Conservation (phyloP, 2,329 filamentous ascomycete genomes). For the Fusarium sp. region DNA sequence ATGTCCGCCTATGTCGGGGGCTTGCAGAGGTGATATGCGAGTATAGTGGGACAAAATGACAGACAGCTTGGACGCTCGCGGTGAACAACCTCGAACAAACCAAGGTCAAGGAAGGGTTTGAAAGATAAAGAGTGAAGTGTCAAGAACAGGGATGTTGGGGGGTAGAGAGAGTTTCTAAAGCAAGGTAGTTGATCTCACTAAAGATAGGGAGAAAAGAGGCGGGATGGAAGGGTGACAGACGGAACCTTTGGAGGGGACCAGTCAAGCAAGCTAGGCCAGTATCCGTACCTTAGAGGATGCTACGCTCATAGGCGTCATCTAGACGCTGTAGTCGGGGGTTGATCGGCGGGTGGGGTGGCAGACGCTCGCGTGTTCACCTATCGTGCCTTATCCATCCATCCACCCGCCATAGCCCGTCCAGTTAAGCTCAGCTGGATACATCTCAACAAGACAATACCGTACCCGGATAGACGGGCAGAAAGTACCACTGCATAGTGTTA, state of each 20-base stretch:
- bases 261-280: constrained; percentile 35
- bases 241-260: constrained; percentile 27
- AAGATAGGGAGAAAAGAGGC: constrained; percentile 35
- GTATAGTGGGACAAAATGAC: constrained; percentile 20
- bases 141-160: constrained; percentile 17
- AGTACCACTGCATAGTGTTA: constrained; percentile 10
- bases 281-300: constrained; percentile 40
- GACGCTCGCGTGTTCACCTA: constrained; percentile 42
- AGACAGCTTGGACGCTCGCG: constrained; percentile 18
- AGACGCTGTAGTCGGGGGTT: constrained; percentile 38
- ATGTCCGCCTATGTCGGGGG: constrained; percentile 37
- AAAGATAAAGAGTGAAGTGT: constrained; percentile 11
- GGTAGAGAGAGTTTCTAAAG: constrained; percentile 14
- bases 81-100: constrained; percentile 15
- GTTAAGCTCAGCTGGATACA: constrained; percentile 38
- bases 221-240: constrained; percentile 18
- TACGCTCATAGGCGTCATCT: constrained; percentile 44
- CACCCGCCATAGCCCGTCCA: constrained; percentile 29
- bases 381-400: constrained; percentile 17
- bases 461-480: constrained; percentile 19
- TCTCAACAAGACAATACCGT: constrained; percentile 19
- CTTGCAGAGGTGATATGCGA: constrained; percentile 41
- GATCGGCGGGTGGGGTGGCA: constrained; percentile 41
- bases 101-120: constrained; percentile 10
- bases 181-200: constrained; percentile 15